These are phyloP conservation scores for Quercus tomentella DNA, from an alignment of 331 rosid genomes.

Conservation along the genomic window DNA sequence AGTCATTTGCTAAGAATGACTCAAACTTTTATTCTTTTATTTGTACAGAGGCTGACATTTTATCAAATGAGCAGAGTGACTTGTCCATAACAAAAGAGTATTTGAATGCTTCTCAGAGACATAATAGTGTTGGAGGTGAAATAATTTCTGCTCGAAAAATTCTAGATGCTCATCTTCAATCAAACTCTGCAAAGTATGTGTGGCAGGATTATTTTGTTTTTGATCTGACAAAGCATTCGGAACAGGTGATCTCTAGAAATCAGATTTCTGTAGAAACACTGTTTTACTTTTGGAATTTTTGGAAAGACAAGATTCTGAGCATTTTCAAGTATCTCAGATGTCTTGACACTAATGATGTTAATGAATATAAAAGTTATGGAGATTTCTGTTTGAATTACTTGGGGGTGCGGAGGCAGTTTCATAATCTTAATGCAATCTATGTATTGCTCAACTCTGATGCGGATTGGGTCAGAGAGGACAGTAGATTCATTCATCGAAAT, in stretches of 20 bases:
- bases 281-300: constrained; percentile 55
- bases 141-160: constrained; percentile 45
- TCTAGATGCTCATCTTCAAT: constrained; percentile 45
- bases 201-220: constrained; percentile 31
- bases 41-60: constrained; percentile 44
- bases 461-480: constrained; percentile 43
- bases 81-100: constrained; percentile 20
- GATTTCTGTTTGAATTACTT: constrained; percentile 48
- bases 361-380: constrained; percentile 18
- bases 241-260: constrained; percentile 20
- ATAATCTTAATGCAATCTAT: constrained; percentile 13
- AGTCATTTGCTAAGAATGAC: constrained; percentile 36
- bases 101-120: constrained; percentile 33
- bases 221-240: constrained; percentile 26
- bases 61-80: constrained; percentile 26
- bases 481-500: constrained; percentile 13
- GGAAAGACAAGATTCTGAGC: constrained; percentile 42
- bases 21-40: constrained; percentile 31
- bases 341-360: constrained; percentile 25
- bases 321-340: constrained; percentile 32
- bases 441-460: constrained; percentile 51
- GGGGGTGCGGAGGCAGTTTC: constrained; percentile 41
- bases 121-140: constrained; percentile 41
- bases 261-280: constrained; percentile 43
- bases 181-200: constrained; percentile 24